Base-by-base conservation (phyloP, 345 rosid genomes). In the Stellera chamaejasme region DNA sequence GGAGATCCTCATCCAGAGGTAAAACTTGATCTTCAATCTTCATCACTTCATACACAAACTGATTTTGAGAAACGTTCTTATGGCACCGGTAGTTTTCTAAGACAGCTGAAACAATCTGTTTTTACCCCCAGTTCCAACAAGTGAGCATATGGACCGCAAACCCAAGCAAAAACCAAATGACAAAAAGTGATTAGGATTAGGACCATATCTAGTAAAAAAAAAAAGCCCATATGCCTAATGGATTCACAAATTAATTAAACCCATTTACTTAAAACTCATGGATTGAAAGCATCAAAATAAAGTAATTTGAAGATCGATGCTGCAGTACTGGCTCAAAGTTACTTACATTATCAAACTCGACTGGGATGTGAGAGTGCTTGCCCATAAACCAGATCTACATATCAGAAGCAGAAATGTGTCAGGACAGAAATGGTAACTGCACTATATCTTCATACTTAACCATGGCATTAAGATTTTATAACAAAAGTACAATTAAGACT, bases 81-180 rank as follows among this genome's bases (percentile, higher is more conserved):
- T 59, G 58, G 43, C 68, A 73, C 59, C 74, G 75, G 63, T 85
- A 93, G 55, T 87, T 93, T 75, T 93, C 99, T 79, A 93, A 75
- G 54, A 87, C 90, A 54, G 77, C 92, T 59, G 90, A 68, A 64
- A 93, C 95, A 74, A 93, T 73, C 99, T 93, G 83, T 71, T 54
- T 45, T 43, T 45, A n/a, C 57, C 23, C 23, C 23, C 23, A 1
- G 23, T 19, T 19, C 23, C 23, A 19, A 19, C 23, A 19, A 19
- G 23, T 19, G 23, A 19, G 23, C 23, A 19, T 19, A 19, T 19
- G 23, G 23, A 19, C 23, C 23, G 23, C 23, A 19, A 19, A 19
- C 23, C 23, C 23, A 19, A 19, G 23, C 23, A 19, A 19, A 19
- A 19, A 19, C 23, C 23, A 19, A 19, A 19, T 19, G 23, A 19